Evolutionary conservation across 345 rosid genomes (phyloP).

Genomic region (Brassica carinata): DNA sequence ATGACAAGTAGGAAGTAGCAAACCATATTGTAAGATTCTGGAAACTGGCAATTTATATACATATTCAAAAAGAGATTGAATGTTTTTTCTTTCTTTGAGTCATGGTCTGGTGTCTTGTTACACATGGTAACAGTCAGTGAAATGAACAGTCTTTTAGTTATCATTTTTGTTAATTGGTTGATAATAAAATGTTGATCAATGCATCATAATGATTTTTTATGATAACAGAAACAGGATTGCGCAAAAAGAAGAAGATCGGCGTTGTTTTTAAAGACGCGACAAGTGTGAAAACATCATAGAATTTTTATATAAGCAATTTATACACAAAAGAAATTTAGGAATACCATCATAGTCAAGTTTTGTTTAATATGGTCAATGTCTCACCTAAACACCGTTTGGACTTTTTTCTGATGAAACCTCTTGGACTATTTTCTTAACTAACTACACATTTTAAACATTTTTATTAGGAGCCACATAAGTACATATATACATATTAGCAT

Average conservation of each 20-base stretch:
- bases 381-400: slow-evolving; percentile 3
- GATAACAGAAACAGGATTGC: background rate
- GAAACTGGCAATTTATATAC: background rate
- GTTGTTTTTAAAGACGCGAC: background rate
- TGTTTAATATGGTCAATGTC: background rate
- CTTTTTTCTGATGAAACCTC: background rate
- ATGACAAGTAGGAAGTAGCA: background rate
- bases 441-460: background rate
- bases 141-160: background rate
- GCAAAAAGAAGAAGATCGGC: background rate
- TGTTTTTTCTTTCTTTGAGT: background rate
- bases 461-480: background rate
- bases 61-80: background rate
- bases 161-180: background rate
- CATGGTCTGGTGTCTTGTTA: background rate
- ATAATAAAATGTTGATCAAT: background rate
- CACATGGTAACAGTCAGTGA: background rate
- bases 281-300: background rate
- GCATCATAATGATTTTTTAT: background rate
- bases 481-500: background rate
- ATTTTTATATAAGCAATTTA: background rate
- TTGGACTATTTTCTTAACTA: background rate
- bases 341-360: background rate
- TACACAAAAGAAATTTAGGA: background rate
- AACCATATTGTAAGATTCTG: background rate